phyloP scores from a whole-genome alignment of 345 rosid genomes.

The Hypericum perforatum region DNA sequence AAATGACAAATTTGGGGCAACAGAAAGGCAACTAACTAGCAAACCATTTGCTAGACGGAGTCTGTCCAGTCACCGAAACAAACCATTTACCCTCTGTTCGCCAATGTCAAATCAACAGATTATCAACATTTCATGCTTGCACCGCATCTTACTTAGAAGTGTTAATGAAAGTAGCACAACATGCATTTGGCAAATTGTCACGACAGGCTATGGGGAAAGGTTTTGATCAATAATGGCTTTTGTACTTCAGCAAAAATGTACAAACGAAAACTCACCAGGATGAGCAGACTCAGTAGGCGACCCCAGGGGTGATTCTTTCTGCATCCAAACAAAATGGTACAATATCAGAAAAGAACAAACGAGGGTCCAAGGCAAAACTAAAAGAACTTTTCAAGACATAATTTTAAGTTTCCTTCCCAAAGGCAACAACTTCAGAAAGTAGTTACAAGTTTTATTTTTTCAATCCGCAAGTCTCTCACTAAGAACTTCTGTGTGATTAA shows the following conservation, averaged over 20 bases:
- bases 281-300: constrained; percentile 74
- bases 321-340: constrained; percentile 14
- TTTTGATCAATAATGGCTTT: not conserved
- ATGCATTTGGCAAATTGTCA: too few species aligned
- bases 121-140: too few species aligned
- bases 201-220: not conserved
- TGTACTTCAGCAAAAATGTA: not conserved
- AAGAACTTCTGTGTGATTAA: too few species aligned
- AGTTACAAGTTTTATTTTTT: too few species aligned
- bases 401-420: too few species aligned
- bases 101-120: too few species aligned
- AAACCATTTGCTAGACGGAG: not conserved
- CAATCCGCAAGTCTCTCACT: too few species aligned
- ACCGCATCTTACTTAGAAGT: too few species aligned
- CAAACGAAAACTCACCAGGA: constrained; percentile 46
- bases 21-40: not conserved
- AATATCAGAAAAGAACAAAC: not conserved
- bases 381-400: not conserved
- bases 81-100: too few species aligned
- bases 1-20: not conserved
- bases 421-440: too few species aligned
- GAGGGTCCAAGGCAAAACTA: not conserved
- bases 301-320: constrained; percentile 77
- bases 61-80: too few species aligned
- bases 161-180: too few species aligned